Base-by-base conservation (phyloP, 2,329 filamentous ascomycete species). In the Aspergillus sp. region DNA sequence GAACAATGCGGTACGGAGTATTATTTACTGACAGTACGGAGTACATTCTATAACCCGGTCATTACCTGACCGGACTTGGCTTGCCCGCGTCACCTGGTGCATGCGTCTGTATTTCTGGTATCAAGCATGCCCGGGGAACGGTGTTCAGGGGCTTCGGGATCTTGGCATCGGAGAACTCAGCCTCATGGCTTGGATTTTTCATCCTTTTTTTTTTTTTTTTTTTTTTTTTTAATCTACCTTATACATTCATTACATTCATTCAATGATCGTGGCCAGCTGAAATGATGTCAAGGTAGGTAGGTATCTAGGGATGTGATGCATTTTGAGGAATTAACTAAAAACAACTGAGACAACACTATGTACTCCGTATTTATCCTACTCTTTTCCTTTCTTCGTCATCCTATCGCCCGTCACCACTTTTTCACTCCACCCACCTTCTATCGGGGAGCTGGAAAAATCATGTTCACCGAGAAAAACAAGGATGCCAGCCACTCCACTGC, bases 121-220 rank as follows among this genome's bases (percentile, higher is more conserved):
- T 42, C 12, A 12, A n/a, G 49, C 29, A 51, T 51, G 7, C 18
- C 24, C 24, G 24, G 24, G 24, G 47, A 49, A 32, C 29, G 29
- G 24, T 51, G 49, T 51, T 51, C 49, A 51, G 49, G 49, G 49
- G 49, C 29, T 51, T 47, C 45, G 45, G 45, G 45, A 47, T 47
- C 45, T 47, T 47, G 45, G 45, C 45, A 47, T 47, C 45, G 22
- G 45, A 47, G 9, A 22, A 26, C 39, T 54, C 39, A 54, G 52
- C 52, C 52, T 54, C 52, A 54, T 42, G 24, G 20, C 20, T 24
- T 22, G 16, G 32, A 36, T 36, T 22, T 22, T 4, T 22, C 22
- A 22, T 22, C n/a, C n/a, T n/a, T n/a, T n/a, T n/a, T n/a, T n/a
- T n/a, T 3, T 3, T 49, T 22, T 49, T 18, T 47, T 47, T n/a